Conservation (phyloP, 192 early-diverging fungal species). For the Neocallimastix lanati region DNA sequence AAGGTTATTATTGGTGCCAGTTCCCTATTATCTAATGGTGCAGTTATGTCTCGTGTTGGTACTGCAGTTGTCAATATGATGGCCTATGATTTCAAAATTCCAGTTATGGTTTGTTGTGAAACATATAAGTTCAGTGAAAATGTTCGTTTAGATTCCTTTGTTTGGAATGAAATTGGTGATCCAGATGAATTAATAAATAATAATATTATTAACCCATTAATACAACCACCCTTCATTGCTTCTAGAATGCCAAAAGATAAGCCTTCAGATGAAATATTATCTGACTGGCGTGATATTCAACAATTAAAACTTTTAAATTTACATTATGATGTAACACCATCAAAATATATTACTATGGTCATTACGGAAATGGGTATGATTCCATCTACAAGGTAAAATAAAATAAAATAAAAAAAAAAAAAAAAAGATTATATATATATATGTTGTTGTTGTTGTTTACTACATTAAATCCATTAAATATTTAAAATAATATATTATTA, state of each 20-base stretch:
- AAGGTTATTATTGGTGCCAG: slow-evolving; percentile 93
- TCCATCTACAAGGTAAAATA: slow-evolving; percentile 51
- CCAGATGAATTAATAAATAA: slow-evolving; percentile 61
- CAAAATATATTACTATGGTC: slow-evolving; percentile 75
- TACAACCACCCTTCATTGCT: neutral
- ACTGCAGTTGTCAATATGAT: slow-evolving; percentile 81
- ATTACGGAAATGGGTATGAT: slow-evolving; percentile 84
- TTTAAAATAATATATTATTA: slow-evolving; percentile 10
- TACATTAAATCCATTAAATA: no score
- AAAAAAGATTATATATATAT: no score
- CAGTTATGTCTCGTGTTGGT: slow-evolving; percentile 72
- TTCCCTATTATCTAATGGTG: slow-evolving; percentile 79
- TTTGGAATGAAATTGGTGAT: slow-evolving; percentile 88
- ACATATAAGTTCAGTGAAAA: slow-evolving; percentile 88
- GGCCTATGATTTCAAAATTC: slow-evolving; percentile 71
- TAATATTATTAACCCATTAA: neutral
- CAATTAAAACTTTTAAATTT: slow-evolving; percentile 74
- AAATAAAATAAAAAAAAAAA: neutral
- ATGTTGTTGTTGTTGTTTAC: no score
- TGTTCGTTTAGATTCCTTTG: slow-evolving; percentile 85
- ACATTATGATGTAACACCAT: slow-evolving; percentile 86
- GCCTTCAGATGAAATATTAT: slow-evolving; percentile 11
- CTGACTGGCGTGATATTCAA: slow-evolving; percentile 56
- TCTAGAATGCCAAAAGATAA: neutral
- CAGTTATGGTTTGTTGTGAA: slow-evolving; percentile 88